These are phyloP conservation scores for Gossypium trilobum DNA, from an alignment of 441 rosid species.

Conservation along the genomic window DNA sequence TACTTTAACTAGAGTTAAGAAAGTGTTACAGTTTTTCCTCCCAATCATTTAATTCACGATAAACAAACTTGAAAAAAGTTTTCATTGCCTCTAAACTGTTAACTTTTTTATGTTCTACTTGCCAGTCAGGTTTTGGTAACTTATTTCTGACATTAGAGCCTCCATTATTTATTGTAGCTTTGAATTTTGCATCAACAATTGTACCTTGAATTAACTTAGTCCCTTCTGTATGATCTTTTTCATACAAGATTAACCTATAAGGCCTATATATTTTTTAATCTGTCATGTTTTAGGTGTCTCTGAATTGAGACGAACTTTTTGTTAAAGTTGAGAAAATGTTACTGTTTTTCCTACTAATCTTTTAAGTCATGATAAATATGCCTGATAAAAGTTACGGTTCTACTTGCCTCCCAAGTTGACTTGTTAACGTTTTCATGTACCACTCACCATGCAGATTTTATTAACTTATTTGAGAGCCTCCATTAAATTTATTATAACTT, in stretches of 20 bases:
- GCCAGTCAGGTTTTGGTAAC: not conserved
- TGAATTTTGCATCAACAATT: not conserved
- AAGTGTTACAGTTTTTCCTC: not conserved
- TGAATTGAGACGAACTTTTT: not conserved
- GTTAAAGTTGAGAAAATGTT: not conserved
- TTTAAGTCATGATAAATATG: not conserved
- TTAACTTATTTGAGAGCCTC: not conserved
- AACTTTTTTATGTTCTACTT: not conserved
- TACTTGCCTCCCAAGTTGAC: not conserved
- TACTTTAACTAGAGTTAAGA: not conserved
- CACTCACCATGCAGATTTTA: not conserved
- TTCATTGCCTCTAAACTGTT: not conserved
- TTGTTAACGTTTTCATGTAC: not conserved
- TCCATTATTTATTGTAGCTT: not conserved
- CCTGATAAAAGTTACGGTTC: not conserved
- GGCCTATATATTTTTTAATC: not conserved
- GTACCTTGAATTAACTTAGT: constrained; percentile 11
- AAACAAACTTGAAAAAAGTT: not conserved
- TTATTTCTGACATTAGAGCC: not conserved
- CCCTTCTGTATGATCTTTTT: not conserved
- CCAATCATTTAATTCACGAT: not conserved
- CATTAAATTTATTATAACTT: not conserved
- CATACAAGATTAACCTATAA: not conserved
- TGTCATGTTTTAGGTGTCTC: not conserved
- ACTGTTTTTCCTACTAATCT: not conserved